Conservation (phyloP, 148 eudicot genomes). For the Rhododendron vialii region DNA sequence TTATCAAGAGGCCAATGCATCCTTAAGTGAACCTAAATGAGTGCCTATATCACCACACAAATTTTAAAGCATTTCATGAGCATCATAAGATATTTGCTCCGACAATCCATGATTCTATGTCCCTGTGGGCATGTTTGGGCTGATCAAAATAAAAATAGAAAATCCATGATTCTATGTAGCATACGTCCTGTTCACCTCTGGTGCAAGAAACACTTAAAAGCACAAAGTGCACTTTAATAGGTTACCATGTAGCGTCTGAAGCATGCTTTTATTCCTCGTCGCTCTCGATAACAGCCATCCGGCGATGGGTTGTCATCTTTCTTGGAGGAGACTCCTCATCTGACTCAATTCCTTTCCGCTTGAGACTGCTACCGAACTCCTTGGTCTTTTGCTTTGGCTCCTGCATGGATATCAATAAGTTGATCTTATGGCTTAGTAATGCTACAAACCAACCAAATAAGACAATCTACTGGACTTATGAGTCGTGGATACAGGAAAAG, state of each 20-base stretch:
- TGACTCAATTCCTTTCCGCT: conserved; percentile 78
- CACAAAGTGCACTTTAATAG: background rate
- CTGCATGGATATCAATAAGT: conserved; percentile 24
- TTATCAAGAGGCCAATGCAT: background rate
- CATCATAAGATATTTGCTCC: background rate
- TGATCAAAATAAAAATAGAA: too few relatives aligned
- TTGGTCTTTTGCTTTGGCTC: conserved; percentile 55
- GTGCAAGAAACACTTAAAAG: background rate
- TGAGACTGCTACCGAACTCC: conserved; percentile 57
- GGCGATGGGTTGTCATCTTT: conserved; percentile 62
- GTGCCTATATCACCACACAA: background rate
- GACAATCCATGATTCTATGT: background rate
- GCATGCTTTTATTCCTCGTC: conserved; percentile 63
- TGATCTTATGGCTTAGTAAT: background rate
- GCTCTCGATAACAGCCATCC: conserved; percentile 77
- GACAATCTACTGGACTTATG: background rate
- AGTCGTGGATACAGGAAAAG: background rate
- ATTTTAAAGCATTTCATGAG: background rate
- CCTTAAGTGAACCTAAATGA: background rate
- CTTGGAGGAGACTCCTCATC: conserved; percentile 89
- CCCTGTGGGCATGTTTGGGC: too few relatives aligned
- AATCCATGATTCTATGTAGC: background rate
- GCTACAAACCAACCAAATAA: background rate
- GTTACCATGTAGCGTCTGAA: conserved; percentile 4
- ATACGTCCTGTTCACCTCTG: background rate